Evolutionary conservation across 129 eudicot genomes (phyloP), one percentile per base, ranked within the genome.

Genomic region (Centaurea solstitialis): DNA sequence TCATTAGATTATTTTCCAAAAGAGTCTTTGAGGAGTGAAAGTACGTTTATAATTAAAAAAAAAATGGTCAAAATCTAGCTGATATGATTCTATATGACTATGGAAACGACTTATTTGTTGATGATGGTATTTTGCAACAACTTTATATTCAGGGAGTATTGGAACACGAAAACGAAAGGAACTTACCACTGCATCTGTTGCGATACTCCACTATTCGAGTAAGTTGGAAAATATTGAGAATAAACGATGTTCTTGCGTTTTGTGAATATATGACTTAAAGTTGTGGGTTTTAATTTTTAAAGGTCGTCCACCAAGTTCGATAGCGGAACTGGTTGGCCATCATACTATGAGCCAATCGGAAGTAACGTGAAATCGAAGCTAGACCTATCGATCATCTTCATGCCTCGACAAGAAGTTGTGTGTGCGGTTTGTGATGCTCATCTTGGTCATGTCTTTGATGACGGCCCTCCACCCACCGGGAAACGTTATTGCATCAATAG

Each of bases 261-360:
- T 13, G 40, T 20, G 47, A 11, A 18, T 72, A 6, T 80, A 13
- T 17, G 30, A 37, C 7, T 20, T 80, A 76, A 62, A 38, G 43
- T 53, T 30, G n/a, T 43, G 9, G 24, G 57, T 24, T 40, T 88
- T 33, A 4, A 33, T 33, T 33, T 74, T 80, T 50, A 12, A 78
- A 94, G 98, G 84, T 94, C 98, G 69, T 86, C 88, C 15, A 94
- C 98, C 57, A 94, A 94, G 77, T 94, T 94, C 45, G 97, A 94
- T 35, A 94, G 98, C 61, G 98, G 97, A 70, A 94, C 98, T 38
- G 98, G 98, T 43, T 94, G 98, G 98, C 98, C 98, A 53, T 94
- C 98, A 0, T 94, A 94, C 59, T 94, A 92, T 24, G 78, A 90
- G 76, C 91, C 96, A 1, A 78, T 90, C n/a, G 97, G 96, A 41